Conservation (phyloP, 1,284 basidiomycete genomes). For the Tilletia horrida region DNA sequence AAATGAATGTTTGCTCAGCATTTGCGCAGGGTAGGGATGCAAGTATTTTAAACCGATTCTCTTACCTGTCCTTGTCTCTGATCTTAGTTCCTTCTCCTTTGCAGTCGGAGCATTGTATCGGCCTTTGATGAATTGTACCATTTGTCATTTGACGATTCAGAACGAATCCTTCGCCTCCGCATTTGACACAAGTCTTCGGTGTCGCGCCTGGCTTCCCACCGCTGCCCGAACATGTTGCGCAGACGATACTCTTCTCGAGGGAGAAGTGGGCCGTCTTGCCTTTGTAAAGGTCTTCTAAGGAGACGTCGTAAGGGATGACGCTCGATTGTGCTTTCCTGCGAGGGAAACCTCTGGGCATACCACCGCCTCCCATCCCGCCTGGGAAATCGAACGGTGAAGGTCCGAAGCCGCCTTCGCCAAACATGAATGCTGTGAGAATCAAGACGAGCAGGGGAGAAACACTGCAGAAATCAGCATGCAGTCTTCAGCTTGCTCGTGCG, state of each 20-base stretch:
- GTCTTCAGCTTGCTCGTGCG: not conserved
- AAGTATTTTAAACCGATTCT: slow-evolving; percentile 53
- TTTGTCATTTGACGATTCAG: slow-evolving; percentile 58
- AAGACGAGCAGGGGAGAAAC: slow-evolving; percentile 30
- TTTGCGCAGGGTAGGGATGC: slow-evolving; percentile 19
- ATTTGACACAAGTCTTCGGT: slow-evolving; percentile 74
- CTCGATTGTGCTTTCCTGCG: slow-evolving; percentile 20
- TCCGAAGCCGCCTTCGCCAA: slow-evolving; percentile 19
- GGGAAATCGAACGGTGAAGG: slow-evolving; percentile 9
- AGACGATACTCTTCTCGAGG: slow-evolving; percentile 79
- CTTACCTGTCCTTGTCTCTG: slow-evolving; percentile 75
- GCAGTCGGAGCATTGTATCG: slow-evolving; percentile 70
- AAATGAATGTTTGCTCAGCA: not conserved
- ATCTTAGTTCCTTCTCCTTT: slow-evolving; percentile 74
- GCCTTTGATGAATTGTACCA: slow-evolving; percentile 58
- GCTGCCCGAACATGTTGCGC: slow-evolving; percentile 77
- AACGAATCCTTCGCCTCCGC: slow-evolving; percentile 77
- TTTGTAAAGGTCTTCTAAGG: slow-evolving; percentile 86
- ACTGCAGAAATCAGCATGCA: not conserved
- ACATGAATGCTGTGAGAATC: slow-evolving; percentile 27
- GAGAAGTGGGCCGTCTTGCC: slow-evolving; percentile 86
- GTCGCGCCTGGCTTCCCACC: slow-evolving; percentile 77
- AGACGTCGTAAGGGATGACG: slow-evolving; percentile 73
- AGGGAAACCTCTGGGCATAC: slow-evolving; percentile 56
- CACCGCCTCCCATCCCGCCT: slow-evolving; percentile 61